phyloP scores from a whole-genome alignment of 768 basidiomycete genomes.

The Leccinum subgranulosum region DNA sequence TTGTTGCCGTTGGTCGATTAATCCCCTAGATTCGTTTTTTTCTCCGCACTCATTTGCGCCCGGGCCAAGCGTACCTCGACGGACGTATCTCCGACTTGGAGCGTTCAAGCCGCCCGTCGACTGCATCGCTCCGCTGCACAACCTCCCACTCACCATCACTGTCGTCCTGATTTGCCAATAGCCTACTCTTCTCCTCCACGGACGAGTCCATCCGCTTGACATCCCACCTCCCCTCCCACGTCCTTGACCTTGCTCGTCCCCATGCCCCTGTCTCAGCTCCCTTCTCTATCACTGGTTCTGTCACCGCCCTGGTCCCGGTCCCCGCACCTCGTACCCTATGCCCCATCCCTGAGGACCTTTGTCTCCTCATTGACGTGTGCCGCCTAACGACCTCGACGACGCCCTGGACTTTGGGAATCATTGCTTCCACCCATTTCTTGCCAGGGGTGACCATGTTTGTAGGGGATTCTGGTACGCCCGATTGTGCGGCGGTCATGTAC shows the following conservation, averaged over 20 bases:
- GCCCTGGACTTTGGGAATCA: constrained; percentile 40
- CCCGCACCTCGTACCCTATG: no score
- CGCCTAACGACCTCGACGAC: constrained; percentile 32
- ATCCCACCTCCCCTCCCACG: not conserved
- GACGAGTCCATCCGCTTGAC: constrained; percentile 12
- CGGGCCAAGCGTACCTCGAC: constrained; percentile 9
- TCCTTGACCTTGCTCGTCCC: not conserved
- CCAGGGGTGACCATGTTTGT: constrained; percentile 15
- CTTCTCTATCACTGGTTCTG: not conserved
- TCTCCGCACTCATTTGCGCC: constrained; percentile 10
- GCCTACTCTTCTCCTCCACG: constrained; percentile 15
- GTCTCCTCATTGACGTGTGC: constrained; percentile 13
- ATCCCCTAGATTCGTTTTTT: not conserved
- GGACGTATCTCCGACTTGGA: constrained; percentile 29
- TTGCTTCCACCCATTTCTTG: constrained; percentile 32
- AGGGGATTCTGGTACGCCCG: constrained; percentile 18
- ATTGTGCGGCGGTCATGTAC: constrained; percentile 39
- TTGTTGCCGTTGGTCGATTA: not conserved
- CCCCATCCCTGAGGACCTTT: not conserved
- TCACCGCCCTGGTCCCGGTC: no score
- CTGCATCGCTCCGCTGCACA: constrained; percentile 7
- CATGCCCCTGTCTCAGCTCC: not conserved
- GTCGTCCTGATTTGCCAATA: constrained; percentile 17
- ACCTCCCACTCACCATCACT: constrained; percentile 12
- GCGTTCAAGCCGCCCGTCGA: constrained; percentile 10